phyloP scores from a whole-genome alignment of 129 eudicot species.

The Lactuca saligna region DNA sequence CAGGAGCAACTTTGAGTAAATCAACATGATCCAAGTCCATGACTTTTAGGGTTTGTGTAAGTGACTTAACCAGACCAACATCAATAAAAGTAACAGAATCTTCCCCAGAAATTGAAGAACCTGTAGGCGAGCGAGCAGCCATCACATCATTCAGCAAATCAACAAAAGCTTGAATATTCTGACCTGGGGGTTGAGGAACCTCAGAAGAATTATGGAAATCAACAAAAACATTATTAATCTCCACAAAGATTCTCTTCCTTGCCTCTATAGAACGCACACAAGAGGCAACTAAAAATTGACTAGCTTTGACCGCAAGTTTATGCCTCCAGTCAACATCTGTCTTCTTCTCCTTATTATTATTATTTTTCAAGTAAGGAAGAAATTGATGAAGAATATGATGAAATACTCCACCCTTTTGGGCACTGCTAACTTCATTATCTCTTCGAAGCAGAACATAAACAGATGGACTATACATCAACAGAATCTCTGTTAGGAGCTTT shows the following conservation, averaged over 20 bases:
- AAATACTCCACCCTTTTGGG: conserved; percentile 47
- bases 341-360: background rate
- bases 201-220: conserved; percentile 65
- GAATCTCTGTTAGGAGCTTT: conserved; percentile 26
- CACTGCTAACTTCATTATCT: conserved; percentile 53
- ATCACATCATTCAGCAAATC: conserved; percentile 79
- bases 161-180: conserved; percentile 59
- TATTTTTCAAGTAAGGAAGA: background rate
- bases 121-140: conserved; percentile 84
- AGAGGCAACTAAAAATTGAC: conserved; percentile 87
- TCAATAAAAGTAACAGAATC: conserved; percentile 91
- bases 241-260: conserved; percentile 75
- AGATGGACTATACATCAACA: background rate
- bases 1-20: conserved; percentile 72
- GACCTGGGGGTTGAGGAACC: conserved; percentile 66
- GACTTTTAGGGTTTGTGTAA: conserved; percentile 69
- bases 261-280: conserved; percentile 96
- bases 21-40: conserved; percentile 82
- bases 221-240: conserved; percentile 52
- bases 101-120: conserved; percentile 77
- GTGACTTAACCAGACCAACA: conserved; percentile 71
- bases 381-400: background rate
- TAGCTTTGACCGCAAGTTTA: conserved; percentile 70
- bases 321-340: conserved; percentile 54
- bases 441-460: background rate